Evolutionary conservation across 2,329 filamentous ascomycete species (phyloP).

Genomic region (Aaosphaeria arxii): DNA sequence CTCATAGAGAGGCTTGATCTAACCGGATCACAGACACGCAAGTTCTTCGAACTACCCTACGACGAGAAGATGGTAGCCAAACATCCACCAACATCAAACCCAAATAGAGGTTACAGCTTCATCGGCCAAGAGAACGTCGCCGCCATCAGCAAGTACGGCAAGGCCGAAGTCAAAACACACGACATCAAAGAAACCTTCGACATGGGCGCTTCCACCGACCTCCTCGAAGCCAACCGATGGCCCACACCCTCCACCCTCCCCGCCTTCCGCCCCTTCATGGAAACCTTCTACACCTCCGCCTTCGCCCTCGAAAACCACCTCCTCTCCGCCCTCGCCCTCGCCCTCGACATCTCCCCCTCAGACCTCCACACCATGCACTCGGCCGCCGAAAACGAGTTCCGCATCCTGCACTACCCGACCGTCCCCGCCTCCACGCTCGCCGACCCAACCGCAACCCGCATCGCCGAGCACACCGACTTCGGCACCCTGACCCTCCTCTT

Average conservation of each 20-base stretch:
- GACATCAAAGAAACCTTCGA: neutral
- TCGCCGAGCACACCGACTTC: conserved; percentile 70
- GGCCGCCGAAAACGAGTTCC: conserved; percentile 45
- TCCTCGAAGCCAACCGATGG: neutral
- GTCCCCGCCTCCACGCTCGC: conserved; percentile 55
- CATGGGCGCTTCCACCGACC: neutral
- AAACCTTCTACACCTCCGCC: conserved; percentile 66
- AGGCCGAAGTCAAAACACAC: neutral
- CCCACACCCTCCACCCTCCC: neutral
- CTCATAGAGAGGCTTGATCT: neutral
- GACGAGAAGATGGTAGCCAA: neutral
- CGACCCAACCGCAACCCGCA: conserved; percentile 49
- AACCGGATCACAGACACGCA: neutral
- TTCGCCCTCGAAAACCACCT: conserved; percentile 68
- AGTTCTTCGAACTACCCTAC: neutral
- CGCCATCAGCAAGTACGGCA: neutral
- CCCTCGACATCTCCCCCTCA: conserved; percentile 62
- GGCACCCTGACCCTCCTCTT: conserved; percentile 23
- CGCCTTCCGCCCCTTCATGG: conserved; percentile 64
- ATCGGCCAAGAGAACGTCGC: neutral
- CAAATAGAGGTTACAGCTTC: neutral
- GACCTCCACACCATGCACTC: conserved; percentile 74
- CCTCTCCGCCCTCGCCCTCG: conserved; percentile 75
- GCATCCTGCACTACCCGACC: conserved; percentile 70
- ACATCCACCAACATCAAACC: neutral